phyloP scores from a whole-genome alignment of 176 grass and related monocot species.

The Ensete glaucum region DNA sequence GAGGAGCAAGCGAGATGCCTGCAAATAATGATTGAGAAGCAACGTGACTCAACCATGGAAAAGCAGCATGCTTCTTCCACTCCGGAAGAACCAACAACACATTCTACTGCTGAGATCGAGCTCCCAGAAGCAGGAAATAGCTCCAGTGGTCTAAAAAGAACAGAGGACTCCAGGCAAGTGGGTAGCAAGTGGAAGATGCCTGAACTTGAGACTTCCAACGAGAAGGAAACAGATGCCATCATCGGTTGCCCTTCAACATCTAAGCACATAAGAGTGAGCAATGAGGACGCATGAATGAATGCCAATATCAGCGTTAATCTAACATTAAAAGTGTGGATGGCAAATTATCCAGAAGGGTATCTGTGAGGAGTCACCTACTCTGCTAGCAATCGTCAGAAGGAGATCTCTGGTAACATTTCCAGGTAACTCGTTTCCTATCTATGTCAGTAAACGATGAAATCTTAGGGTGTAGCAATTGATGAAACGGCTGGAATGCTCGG shows the following conservation, averaged over 20 bases:
- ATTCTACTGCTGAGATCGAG: constrained; percentile 3
- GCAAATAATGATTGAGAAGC: constrained; percentile 87
- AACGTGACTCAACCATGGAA: constrained; percentile 36
- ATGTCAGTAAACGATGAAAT: not conserved
- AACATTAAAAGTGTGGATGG: not conserved
- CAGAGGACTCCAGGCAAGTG: constrained; percentile 4
- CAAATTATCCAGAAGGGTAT: not conserved
- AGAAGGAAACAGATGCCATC: constrained; percentile 2
- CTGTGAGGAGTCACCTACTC: not conserved
- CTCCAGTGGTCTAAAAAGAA: not conserved
- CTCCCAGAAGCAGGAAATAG: constrained; percentile 16
- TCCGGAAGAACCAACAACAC: constrained; percentile 16
- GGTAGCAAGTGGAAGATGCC: constrained; percentile 28
- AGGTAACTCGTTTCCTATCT: not conserved
- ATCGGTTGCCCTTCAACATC: not conserved
- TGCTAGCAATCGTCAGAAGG: not conserved
- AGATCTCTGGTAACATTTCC: not conserved
- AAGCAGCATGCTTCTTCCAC: constrained; percentile 28
- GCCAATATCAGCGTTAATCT: not conserved
- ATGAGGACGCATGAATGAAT: not conserved
- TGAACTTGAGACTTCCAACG: constrained; percentile 13
- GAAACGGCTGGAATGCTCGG: too few species aligned
- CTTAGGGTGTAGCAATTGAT: not conserved
- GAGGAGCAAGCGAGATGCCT: constrained; percentile 85
- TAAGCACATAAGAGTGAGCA: not conserved